phyloP scores from a whole-genome alignment of 441 rosid genomes.

The Aleurites moluccanus region DNA sequence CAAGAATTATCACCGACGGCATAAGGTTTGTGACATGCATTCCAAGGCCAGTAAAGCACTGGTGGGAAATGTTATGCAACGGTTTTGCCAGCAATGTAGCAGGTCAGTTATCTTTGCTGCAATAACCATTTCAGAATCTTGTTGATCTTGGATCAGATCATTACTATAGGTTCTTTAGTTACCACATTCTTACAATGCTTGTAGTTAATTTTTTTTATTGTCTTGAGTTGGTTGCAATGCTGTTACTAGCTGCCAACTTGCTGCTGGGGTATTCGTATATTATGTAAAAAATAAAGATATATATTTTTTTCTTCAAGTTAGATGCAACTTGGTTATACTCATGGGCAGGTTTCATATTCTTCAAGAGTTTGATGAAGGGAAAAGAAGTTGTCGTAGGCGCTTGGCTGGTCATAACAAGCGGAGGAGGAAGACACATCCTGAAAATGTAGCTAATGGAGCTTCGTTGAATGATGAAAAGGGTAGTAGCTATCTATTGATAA shows the following conservation, averaged over 20 bases:
- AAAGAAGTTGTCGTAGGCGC: conserved; percentile 96
- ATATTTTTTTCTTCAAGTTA: conserved; percentile 21
- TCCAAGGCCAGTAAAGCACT: conserved; percentile 77
- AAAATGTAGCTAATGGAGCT: conserved; percentile 43
- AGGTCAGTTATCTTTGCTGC: conserved; percentile 46
- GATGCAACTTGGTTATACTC: conserved; percentile 37
- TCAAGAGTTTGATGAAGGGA: conserved; percentile 96
- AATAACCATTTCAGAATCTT: conserved; percentile 9
- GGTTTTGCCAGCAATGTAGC: conserved; percentile 99
- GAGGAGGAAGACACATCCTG: conserved; percentile 90
- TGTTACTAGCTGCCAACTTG: neutral
- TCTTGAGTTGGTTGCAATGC: conserved; percentile 8
- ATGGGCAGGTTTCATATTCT: conserved; percentile 82
- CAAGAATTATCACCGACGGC: conserved; percentile 91
- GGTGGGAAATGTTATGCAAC: conserved; percentile 75
- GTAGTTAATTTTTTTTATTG: neutral
- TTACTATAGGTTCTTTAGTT: conserved; percentile 10
- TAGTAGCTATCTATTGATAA: conserved; percentile 65
- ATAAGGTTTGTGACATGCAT: conserved; percentile 89
- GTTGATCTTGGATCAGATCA: conserved; percentile 8
- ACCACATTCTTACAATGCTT: neutral
- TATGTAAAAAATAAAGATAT: conserved; percentile 9
- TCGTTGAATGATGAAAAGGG: conserved; percentile 61
- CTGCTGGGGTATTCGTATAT: conserved; percentile 5
- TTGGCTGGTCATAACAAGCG: conserved; percentile 96